phyloP scores from a whole-genome alignment of 148 eudicot species.

The Rhododendron ovatum region DNA sequence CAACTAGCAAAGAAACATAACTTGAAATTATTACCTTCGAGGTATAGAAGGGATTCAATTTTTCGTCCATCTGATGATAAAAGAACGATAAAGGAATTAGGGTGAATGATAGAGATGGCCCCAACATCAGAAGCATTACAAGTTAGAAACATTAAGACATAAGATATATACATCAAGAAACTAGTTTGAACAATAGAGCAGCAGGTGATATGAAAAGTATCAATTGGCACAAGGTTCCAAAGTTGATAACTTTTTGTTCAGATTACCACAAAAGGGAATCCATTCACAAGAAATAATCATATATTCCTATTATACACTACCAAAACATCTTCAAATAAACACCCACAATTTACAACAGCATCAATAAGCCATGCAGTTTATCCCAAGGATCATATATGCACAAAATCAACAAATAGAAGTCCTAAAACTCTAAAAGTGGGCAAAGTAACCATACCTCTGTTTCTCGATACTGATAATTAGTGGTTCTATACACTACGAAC shows the following conservation, averaged over 20 bases:
- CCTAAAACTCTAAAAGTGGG: neutral
- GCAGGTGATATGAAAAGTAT: conserved; percentile 3
- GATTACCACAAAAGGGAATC: neutral
- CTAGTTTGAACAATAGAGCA: conserved; percentile 9
- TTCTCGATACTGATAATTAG: conserved; percentile 73
- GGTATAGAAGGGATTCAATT: conserved; percentile 52
- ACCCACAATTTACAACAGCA: neutral
- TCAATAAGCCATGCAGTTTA: neutral
- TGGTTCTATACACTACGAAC: conserved; percentile 89
- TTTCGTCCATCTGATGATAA: conserved; percentile 64
- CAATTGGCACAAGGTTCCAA: neutral
- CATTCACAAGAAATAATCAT: neutral
- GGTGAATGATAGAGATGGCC: neutral
- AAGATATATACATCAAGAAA: neutral
- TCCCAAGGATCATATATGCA: neutral
- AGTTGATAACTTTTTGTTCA: neutral
- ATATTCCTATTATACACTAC: neutral
- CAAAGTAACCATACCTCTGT: conserved; percentile 58
- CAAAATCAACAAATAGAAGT: neutral
- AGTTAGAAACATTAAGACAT: neutral
- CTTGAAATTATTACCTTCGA: conserved; percentile 36
- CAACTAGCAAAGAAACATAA: neutral
- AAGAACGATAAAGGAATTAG: neutral
- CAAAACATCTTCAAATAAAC: neutral
- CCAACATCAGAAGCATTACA: neutral